Base-by-base conservation (phyloP, 306 rosid genomes). In the Canavalia gladiata region DNA sequence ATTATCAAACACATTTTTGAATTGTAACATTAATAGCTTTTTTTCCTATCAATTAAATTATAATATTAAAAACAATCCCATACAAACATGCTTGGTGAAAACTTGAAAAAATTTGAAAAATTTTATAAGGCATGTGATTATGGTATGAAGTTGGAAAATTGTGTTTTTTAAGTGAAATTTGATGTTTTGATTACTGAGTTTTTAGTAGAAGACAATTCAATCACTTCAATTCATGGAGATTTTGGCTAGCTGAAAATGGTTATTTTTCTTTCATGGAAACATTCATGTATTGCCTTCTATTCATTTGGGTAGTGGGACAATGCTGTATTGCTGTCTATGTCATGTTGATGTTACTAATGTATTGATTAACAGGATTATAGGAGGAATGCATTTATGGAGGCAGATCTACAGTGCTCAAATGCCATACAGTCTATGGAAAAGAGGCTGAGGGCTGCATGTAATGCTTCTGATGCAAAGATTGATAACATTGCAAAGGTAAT, bases 391-490 rank as follows among this genome's bases (percentile, higher is more conserved):
- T 93, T 85, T 85, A 84, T 89, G 92, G 97, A 93, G 92, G 99
- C 99, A 69, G 97, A 96, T 43, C 51, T 89, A 86, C 92, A 70
- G 66, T 93, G 97, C 87, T 79, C 96, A 75, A 90, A 89, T 74
- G 90, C 94, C 11, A 87, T 93, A 82, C 99, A 87, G 62, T 89
- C 87, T 75, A 96, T 96, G 99, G 98, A 96, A 84, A 91, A 87
- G 85, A 93, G 90, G 90, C 82, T 96, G 79, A 92, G 98, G 85
- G 91, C 89, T 42, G 97, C 98, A 77, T 93, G 99, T 87, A 92
- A 93, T 87, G 88, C 94, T 69, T 84, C 91, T 79, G 92, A 88
- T 64, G 94, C 97, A 73, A 96, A 47, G 83, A 81, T 94, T 62
- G 91, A 92, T 59, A 90, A 87, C 85, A 92, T 94, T 81, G 88